Evolutionary conservation across 805 yeast species (phyloP).

Genomic region (Candida vaughaniae): DNA sequence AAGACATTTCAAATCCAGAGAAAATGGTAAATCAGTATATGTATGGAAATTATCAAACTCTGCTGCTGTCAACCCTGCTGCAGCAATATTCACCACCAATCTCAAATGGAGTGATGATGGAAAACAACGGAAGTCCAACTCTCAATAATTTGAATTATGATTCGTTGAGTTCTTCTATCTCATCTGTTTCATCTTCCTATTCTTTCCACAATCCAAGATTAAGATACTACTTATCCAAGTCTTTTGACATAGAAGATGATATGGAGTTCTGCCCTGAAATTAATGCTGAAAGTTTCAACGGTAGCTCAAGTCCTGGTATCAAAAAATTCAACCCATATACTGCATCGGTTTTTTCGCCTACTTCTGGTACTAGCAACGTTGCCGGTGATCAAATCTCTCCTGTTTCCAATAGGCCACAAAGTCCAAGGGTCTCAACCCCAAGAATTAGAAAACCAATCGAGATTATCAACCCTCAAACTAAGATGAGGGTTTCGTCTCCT

Average conservation of each 20-base stretch:
- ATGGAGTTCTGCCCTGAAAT: slow-evolving; percentile 65
- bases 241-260: slow-evolving; percentile 63
- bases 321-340: slow-evolving; percentile 69
- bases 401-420: slow-evolving; percentile 12
- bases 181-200: slow-evolving; percentile 21
- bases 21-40: slow-evolving; percentile 28
- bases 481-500: slow-evolving; percentile 55
- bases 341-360: slow-evolving; percentile 60
- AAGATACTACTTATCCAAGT: slow-evolving; percentile 56
- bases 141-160: slow-evolving; percentile 20
- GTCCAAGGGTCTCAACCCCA: slow-evolving; percentile 55
- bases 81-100: slow-evolving; percentile 17
- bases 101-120: slow-evolving; percentile 13
- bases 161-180: slow-evolving; percentile 10
- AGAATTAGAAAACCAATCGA: slow-evolving; percentile 59
- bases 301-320: slow-evolving; percentile 35
- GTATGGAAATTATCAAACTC: slow-evolving; percentile 29
- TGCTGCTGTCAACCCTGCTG: slow-evolving; percentile 18
- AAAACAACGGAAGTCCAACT: slow-evolving; percentile 25
- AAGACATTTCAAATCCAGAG: not conserved
- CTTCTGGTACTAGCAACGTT: slow-evolving; percentile 14
- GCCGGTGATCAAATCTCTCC: slow-evolving; percentile 8
- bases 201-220: slow-evolving; percentile 50
- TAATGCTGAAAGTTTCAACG: slow-evolving; percentile 26
- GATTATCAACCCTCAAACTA: slow-evolving; percentile 62